Evolutionary conservation across 2,329 filamentous ascomycete species (phyloP), one percentile per base, ranked within the genome.

Genomic region (Waltergamsia citrina): DNA sequence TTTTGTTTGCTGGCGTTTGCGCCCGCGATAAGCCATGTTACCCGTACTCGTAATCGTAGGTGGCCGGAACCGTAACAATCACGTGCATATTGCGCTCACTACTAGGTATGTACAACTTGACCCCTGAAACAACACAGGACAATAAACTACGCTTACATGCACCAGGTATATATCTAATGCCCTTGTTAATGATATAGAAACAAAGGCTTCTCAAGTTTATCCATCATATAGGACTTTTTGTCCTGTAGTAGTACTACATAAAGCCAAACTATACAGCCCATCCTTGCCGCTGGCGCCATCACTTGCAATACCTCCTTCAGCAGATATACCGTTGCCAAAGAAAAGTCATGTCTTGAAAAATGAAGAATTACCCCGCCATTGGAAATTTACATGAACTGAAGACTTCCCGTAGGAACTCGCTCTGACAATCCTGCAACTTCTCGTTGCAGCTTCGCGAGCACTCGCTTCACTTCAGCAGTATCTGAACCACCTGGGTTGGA

Each of bases 401-500:
- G 44, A 41, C 56, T 64, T 28, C 55, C 57, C 10, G 56, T 51
- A 4, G 61, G 56, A n/a, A 56, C 53, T 26, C 62, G 52, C 46
- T 65, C 62, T 15, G 62, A 51, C 32, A 70, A 40, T 6, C 57
- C 60, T 5, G 63, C 58, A 9, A 69, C 61, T 15, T 66, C 57
- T 33, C 65, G 55, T 43, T 56, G 57, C 31, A 67, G 42, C 18
- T 59, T 54, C 46, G 56, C 61, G 27, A 71, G 49, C 34, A 55
- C 50, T 12, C 63, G 51, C 37, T 62, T 46, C 22, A 71, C 45
- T 27, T 69, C 63, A 14, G 56, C 54, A 17, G 65, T 46, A 33
- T 69, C 65, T 22, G 57, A 48, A 20, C 65, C 67, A 9, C 66
- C 66, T 5, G 56, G 52, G 44, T 69, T 70, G 35, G 44, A 47